Base-by-base conservation (phyloP, 2,329 filamentous ascomycete genomes). In the Massarina eburnea region DNA sequence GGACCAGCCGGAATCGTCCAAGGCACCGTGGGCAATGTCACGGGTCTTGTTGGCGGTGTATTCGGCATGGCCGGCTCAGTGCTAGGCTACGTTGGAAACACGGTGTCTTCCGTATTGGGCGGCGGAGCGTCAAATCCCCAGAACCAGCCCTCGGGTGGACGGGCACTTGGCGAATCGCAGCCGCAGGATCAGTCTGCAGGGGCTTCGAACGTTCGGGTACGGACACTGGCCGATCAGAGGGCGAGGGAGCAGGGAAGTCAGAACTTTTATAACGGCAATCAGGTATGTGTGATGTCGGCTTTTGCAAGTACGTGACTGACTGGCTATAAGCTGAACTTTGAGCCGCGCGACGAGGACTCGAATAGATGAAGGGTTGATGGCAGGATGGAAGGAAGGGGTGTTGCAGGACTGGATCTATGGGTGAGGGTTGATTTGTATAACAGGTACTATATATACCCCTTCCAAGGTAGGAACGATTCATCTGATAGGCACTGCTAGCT, bases 221-320 rank as follows among this genome's bases (percentile, higher is more conserved):
- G 74, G 45, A 66, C 62, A 18, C 42, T 79, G 35, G 71, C 73
- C 17, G 75, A 78, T 65, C 73, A 75, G 59, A 54, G 71, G 32
- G 73, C 78, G 17, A 75, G 80, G 49, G 74, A 77, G 30, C 75
- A 76, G 42, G 71, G 80, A 44, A 78, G 85, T 51, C 80, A 83
- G 35, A 86, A 95, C 62, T 80, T 95, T 37, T 96, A 96, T 65
- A 96, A 96, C 62, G 91, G 91, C 1, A 96, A 96, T 63, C 89
- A 89, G 66, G 88, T 91, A 76, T 71, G 82, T 73, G 1, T 29
- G 14, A 24, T 75, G 15, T 19, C 29, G 33, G 55, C 52, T 58
- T 43, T 45, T 34, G 8, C 35, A 19, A 29, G 20, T 19, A 43
- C 32, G 18, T 27, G 20, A 37, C 42, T 56, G 29, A 53, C 36